Evolutionary conservation across 805 yeast genomes (phyloP).

Genomic region (Soucietia sequanensis): DNA sequence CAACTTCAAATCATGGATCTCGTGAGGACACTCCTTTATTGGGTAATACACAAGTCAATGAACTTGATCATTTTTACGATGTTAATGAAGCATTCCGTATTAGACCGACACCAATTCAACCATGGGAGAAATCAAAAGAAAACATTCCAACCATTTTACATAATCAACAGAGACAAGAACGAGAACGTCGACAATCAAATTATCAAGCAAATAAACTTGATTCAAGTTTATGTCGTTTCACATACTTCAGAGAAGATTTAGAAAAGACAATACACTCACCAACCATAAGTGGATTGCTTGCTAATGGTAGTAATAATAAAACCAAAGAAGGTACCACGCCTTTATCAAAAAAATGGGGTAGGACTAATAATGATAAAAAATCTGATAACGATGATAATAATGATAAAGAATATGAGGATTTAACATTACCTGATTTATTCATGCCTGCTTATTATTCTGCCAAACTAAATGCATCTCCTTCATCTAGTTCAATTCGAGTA

Average conservation of each 20-base stretch:
- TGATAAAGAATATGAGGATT: too few relatives aligned
- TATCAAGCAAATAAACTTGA: slow-evolving; percentile 10
- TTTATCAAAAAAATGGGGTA: slow-evolving; percentile 14
- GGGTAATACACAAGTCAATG: slow-evolving; percentile 28
- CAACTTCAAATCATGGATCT: slow-evolving; percentile 29
- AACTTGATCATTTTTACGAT: slow-evolving; percentile 41
- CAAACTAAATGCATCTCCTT: background rate
- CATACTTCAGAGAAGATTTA: slow-evolving; percentile 88
- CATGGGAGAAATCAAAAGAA: slow-evolving; percentile 56
- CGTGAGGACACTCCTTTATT: slow-evolving; percentile 30
- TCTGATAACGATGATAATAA: slow-evolving; percentile 3
- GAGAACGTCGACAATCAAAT: slow-evolving; percentile 2
- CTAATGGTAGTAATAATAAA: slow-evolving; percentile 4
- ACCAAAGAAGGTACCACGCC: slow-evolving; percentile 8
- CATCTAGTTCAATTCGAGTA: background rate
- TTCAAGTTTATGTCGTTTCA: slow-evolving; percentile 58
- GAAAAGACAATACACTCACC: slow-evolving; percentile 90
- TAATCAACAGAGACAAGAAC: slow-evolving; percentile 1
- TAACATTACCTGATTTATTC: slow-evolving; percentile 21
- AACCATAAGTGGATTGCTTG: slow-evolving; percentile 72
- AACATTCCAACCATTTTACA: slow-evolving; percentile 30
- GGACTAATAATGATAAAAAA: slow-evolving; percentile 5
- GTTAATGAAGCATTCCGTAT: slow-evolving; percentile 44
- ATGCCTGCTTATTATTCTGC: slow-evolving; percentile 20
- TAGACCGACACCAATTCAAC: slow-evolving; percentile 72